Percentiles rank a stretch among this genome's conserved stretches.
phyloP scores from a whole-genome alignment of 306 rosid genomes.

The Sindora glabra region DNA sequence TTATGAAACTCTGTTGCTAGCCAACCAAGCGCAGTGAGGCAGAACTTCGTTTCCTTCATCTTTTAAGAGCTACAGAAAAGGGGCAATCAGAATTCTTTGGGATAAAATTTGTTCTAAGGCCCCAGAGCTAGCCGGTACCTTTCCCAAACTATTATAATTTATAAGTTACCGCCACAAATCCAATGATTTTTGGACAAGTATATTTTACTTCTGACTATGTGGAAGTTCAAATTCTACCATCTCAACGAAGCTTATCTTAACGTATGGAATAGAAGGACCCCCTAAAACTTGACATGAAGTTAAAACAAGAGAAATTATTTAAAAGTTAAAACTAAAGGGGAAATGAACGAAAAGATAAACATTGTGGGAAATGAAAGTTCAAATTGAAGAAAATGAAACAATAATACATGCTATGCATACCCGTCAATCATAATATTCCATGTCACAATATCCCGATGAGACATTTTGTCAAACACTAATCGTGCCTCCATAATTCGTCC shows the following conservation, averaged over 20 bases:
- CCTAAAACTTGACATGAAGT: too few species aligned
- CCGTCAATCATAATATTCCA: slow-evolving; percentile 87
- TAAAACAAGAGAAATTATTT: too few species aligned
- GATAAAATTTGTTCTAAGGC: background rate
- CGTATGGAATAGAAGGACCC: too few species aligned
- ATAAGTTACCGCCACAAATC: background rate
- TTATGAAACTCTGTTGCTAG: background rate
- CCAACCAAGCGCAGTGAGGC: too few species aligned
- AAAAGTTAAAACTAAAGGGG: too few species aligned
- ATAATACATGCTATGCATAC: slow-evolving; percentile 19
- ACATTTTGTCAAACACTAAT: slow-evolving; percentile 73
- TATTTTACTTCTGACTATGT: too few species aligned
- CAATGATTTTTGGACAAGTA: background rate
- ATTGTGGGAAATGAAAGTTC: background rate
- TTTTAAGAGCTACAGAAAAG: background rate
- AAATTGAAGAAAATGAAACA: background rate
- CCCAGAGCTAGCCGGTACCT: background rate
- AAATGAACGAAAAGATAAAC: background rate
- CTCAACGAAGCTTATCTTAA: too few species aligned
- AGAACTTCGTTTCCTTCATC: background rate
- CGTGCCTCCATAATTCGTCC: slow-evolving; percentile 60
- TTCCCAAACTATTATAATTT: background rate
- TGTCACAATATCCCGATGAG: slow-evolving; percentile 56
- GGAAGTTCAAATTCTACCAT: too few species aligned
- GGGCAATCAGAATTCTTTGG: background rate